Evolutionary conservation across 805 yeast genomes (phyloP).

Genomic region (Komagataella kurtzmanii): DNA sequence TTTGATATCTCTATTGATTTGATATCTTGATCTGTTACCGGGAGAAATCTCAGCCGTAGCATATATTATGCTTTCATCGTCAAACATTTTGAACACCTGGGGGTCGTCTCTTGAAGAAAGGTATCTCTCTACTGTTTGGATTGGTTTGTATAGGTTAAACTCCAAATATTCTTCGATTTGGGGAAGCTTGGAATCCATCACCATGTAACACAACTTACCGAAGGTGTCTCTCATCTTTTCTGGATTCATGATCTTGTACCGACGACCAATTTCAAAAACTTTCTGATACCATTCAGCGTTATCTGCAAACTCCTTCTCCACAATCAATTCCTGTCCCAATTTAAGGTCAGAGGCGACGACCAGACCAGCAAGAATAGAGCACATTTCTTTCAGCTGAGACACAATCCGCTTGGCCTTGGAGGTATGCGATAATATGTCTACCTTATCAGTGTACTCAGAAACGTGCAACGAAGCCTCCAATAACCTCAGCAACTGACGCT

Average conservation of each 20-base stretch:
- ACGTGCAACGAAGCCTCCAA: constrained; percentile 70
- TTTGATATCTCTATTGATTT: constrained; percentile 46
- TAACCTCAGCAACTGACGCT: constrained; percentile 51
- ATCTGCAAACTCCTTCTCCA: constrained; percentile 53
- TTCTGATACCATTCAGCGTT: constrained; percentile 63
- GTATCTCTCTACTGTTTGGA: constrained; percentile 42
- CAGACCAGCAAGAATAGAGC: constrained; percentile 66
- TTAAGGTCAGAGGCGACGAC: constrained; percentile 70
- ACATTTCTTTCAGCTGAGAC: constrained; percentile 58
- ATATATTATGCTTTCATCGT: constrained; percentile 42
- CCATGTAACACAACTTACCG: constrained; percentile 73
- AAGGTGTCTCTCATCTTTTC: constrained; percentile 68
- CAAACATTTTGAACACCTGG: constrained; percentile 28
- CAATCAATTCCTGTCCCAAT: constrained; percentile 48
- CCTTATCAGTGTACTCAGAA: constrained; percentile 69
- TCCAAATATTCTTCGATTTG: constrained; percentile 61
- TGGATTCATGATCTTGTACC: constrained; percentile 78
- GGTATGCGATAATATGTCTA: constrained; percentile 53
- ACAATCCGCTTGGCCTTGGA: constrained; percentile 64
- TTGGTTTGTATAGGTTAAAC: constrained; percentile 62
- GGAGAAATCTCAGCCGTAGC: constrained; percentile 63
- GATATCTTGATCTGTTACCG: constrained; percentile 36
- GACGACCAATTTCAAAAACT: constrained; percentile 65
- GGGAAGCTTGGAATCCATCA: constrained; percentile 71
- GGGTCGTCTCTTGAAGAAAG: constrained; percentile 25